These are phyloP conservation scores for Colletotrichum melonis DNA, from an alignment of 2,329 filamentous ascomycete species.

Conservation along the genomic window DNA sequence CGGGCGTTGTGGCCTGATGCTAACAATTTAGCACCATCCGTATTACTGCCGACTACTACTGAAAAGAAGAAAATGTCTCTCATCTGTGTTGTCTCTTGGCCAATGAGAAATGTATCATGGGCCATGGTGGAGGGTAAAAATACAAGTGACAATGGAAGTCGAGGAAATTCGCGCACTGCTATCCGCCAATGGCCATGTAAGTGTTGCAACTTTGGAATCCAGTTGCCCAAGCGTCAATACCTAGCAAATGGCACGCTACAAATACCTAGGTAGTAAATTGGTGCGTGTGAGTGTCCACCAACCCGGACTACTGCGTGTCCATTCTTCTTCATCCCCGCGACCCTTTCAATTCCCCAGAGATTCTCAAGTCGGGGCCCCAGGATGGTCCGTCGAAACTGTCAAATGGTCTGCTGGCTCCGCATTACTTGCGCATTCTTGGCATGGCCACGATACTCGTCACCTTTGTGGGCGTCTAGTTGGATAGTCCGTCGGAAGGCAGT, in stretches of 20 bases:
- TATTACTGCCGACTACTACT: neutral
- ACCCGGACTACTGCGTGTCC: neutral
- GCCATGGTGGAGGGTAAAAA: neutral
- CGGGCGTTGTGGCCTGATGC: slow-evolving; percentile 13
- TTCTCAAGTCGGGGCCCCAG: neutral
- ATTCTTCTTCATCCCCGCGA: neutral
- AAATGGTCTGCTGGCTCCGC: neutral
- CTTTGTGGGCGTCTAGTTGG: neutral
- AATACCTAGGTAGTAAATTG: too few species aligned
- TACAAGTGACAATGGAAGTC: neutral
- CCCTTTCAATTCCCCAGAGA: neutral
- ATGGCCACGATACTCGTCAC: neutral
- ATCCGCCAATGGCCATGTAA: neutral
- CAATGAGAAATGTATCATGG: slow-evolving; percentile 2
- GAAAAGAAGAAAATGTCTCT: neutral
- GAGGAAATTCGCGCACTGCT: slow-evolving; percentile 15
- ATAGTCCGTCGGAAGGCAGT: neutral
- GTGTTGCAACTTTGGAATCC: too few species aligned
- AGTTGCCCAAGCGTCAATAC: neutral
- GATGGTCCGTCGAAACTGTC: neutral
- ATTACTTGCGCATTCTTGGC: neutral
- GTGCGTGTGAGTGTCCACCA: neutral
- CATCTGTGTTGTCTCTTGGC: slow-evolving; percentile 5
- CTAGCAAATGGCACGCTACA: too few species aligned
- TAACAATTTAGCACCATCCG: neutral